These are phyloP conservation scores for Nematodospora valgi DNA, from an alignment of 805 yeast species.

Conservation along the genomic window DNA sequence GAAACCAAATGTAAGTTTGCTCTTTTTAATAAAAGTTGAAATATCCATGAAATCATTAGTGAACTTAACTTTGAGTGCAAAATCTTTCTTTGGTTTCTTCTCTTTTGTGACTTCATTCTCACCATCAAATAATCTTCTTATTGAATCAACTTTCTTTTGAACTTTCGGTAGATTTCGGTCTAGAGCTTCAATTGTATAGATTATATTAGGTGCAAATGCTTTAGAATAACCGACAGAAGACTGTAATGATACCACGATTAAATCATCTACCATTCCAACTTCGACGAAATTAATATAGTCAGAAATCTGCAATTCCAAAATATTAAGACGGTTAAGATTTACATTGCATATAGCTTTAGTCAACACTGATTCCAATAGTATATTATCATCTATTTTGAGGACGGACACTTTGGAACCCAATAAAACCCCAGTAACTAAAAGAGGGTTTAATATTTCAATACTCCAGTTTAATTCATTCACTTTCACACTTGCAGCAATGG, in stretches of 20 bases:
- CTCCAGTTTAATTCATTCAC: slow-evolving; percentile 4
- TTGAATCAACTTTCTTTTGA: slow-evolving; percentile 3
- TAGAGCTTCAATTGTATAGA: slow-evolving; percentile 5
- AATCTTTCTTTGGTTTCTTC: slow-evolving; percentile 1
- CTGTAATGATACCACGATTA: slow-evolving; percentile 3
- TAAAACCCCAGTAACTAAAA: slow-evolving; percentile 7
- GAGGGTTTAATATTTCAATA: slow-evolving; percentile 9
- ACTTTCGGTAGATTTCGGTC: slow-evolving; percentile 3
- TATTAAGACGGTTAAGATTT: slow-evolving; percentile 6
- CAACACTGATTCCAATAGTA: not conserved
- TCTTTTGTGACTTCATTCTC: slow-evolving; percentile 1
- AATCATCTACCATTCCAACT: not conserved
- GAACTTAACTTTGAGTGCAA: slow-evolving; percentile 22
- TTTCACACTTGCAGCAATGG: slow-evolving; percentile 3
- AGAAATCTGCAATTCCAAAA: slow-evolving; percentile 11
- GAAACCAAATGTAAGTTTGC: slow-evolving; percentile 32
- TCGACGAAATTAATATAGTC: slow-evolving; percentile 6
- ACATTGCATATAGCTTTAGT: slow-evolving; percentile 5
- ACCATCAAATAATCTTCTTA: not conserved
- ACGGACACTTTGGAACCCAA: slow-evolving; percentile 1
- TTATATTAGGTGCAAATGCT: slow-evolving; percentile 9
- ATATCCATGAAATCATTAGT: slow-evolving; percentile 35
- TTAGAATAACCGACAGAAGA: slow-evolving; percentile 10
- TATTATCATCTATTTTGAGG: slow-evolving; percentile 1
- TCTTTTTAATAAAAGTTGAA: slow-evolving; percentile 27